A percentile compares a stretch with the other conserved stretches of the same genome.
Evolutionary conservation across 768 basidiomycete genomes (phyloP).

Genomic region (Leccinum variicolor): DNA sequence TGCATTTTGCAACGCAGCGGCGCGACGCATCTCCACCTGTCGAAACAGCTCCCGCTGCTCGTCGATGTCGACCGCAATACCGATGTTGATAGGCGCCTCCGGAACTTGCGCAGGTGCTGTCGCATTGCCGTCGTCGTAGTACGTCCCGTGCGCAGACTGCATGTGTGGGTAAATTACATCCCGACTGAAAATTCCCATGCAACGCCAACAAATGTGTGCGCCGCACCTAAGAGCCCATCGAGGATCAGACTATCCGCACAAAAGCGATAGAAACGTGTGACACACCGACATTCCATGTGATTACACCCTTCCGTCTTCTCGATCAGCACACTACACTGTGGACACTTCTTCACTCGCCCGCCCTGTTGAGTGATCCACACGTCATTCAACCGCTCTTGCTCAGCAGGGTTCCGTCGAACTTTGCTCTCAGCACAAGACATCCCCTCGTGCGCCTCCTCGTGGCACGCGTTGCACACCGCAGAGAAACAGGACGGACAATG

Average conservation of each 20-base stretch:
- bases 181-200: too few species aligned
- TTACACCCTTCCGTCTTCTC: constrained; percentile 75
- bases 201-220: too few species aligned
- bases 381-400: constrained; percentile 51
- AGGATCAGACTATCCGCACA: neutral
- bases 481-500: constrained; percentile 70
- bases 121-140: too few species aligned
- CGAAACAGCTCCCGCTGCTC: constrained; percentile 8
- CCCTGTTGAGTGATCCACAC: constrained; percentile 55
- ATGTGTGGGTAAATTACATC: too few species aligned
- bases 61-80: too few species aligned
- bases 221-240: neutral
- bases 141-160: too few species aligned
- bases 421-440: constrained; percentile 50
- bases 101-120: too few species aligned
- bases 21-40: constrained; percentile 13
- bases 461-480: constrained; percentile 62
- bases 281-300: constrained; percentile 62
- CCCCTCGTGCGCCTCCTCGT: constrained; percentile 59
- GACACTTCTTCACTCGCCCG: constrained; percentile 64
- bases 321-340: constrained; percentile 65
- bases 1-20: neutral
- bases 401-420: constrained; percentile 35
- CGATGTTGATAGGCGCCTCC: too few species aligned
- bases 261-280: neutral